Base-by-base conservation (phyloP, 495 filamentous ascomycete genomes). In the Copromyces sp. region DNA sequence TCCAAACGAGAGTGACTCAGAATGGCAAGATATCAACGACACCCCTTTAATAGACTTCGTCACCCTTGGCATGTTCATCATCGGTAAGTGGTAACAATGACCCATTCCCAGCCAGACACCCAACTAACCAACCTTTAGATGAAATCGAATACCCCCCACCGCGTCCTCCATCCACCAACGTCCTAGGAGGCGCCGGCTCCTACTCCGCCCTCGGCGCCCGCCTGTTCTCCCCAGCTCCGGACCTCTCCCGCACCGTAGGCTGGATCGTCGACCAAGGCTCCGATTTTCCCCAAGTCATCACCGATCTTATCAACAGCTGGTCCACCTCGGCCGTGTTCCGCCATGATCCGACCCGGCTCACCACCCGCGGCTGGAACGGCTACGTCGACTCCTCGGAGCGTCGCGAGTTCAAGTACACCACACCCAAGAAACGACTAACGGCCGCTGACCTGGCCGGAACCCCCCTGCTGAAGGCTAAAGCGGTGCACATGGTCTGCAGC, bases 1-100 rank as follows among this genome's bases (percentile, higher is more conserved):
- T 17, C 24, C 53, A 35, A 35, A 65, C 29, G 53, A 37, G 9
- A 17, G 6, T 35, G 53, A 65, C 14, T 65, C 53, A 65, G 29
- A 65, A 65, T 65, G 53, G 53, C 53, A 65, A 65, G 53, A 65
- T 65, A 35, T 65, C 53, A 65, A 65, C 29, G 29, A 37, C 29
- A 65, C 29, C 8, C 53, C 53, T 7, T 17, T 29, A 74, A 88
- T 94, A 68, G 92, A 94, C 73, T 94, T 97, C 77, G 91, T 91
- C 75, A 97, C 94, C 1, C 79, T 98, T 77, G 95, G 93, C 77
- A 97, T 98, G 95, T 94, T 97, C 77, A 97, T 97, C 68, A 92
- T 98, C 72, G 94, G 94, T 96, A 87, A 71, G 80, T 75, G 20
- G 69, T 69, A 20, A 69, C 65, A 65, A 32, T 35, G 6, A 20